phyloP scores from a whole-genome alignment of 2,329 filamentous ascomycete species.

The Cryphonectria japonica region DNA sequence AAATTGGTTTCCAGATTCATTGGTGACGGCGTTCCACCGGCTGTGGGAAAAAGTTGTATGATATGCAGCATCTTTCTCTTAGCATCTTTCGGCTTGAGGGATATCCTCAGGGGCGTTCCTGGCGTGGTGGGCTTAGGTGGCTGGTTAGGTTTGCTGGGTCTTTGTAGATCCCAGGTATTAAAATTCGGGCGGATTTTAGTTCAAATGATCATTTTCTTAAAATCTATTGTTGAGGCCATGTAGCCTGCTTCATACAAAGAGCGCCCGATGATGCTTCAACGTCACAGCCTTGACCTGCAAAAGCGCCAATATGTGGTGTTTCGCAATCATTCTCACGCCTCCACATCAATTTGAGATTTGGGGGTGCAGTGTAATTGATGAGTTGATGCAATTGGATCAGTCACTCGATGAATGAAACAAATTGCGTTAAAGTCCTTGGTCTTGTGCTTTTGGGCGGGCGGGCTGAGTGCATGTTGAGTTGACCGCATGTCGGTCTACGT shows the following conservation, averaged over 20 bases:
- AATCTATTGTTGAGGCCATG: neutral
- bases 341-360: neutral
- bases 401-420: neutral
- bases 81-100: conserved; percentile 29
- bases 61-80: conserved; percentile 26
- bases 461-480: neutral
- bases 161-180: neutral
- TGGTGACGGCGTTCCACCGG: conserved; percentile 17
- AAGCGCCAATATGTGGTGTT: neutral
- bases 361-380: neutral
- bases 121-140: conserved; percentile 20
- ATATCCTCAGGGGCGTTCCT: conserved; percentile 30
- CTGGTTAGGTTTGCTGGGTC: conserved; percentile 12
- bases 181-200: neutral
- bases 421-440: neutral
- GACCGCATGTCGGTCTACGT: neutral
- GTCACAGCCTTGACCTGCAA: neutral
- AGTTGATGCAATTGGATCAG: neutral
- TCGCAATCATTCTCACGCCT: no score
- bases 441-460: neutral
- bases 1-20: conserved; percentile 11
- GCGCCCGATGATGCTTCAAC: neutral
- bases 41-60: conserved; percentile 27
- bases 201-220: neutral
- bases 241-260: neutral